Evolutionary conservation across 164 flowering plant genomes (phyloP), one percentile per base, ranked within the genome.

Genomic region (Umbellularia californica): DNA sequence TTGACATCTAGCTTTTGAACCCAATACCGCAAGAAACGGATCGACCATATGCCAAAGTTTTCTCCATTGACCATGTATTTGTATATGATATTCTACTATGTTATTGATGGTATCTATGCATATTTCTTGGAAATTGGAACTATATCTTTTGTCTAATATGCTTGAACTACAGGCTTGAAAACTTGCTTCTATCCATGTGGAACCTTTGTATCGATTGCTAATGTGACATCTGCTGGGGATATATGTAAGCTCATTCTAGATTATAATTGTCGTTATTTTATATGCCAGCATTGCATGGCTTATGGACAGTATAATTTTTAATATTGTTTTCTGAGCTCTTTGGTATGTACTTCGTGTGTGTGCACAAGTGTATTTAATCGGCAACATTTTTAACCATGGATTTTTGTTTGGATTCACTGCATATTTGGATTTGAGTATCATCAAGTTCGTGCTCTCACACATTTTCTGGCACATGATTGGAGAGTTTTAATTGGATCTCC

Each of bases 181-280:
- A 81, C 84, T 4, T 85, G 74, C 72, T 62, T 87, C 27, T 87
- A 72, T 81, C 89, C 89, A 14, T 87, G 87, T 75, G 87, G 85
- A 51, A 79, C 82, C 71, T 83, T 87, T 68, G 74, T 84, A 66
- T 74, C 70, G 72, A 85, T 87, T 47, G 82, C 87, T 12, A 79
- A 68, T 72, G 82, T 72, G 55, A 84, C 72, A 17, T 69, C 81
- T 5, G 68, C 76, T 20, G 79, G 85, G 70, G 30, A 82, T 67
- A 79, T 78, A 47, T 83, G 87, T 87, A 82, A 83, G 89, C 22
- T 75, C 22, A 13, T 22, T 3, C 25, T 2, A 60, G 23, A 62
- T 60, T 72, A 22, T 11, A 71, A 55, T 55, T 25, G 35, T 55
- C 17, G 2, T 71, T 30, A 58, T 33, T 17, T 66, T 6, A 33